Percentiles rank a stretch among this genome's conserved stretches.
phyloP scores from a whole-genome alignment of 163 green algal genomes.

The Chlamydomonas reinhardtii region DNA sequence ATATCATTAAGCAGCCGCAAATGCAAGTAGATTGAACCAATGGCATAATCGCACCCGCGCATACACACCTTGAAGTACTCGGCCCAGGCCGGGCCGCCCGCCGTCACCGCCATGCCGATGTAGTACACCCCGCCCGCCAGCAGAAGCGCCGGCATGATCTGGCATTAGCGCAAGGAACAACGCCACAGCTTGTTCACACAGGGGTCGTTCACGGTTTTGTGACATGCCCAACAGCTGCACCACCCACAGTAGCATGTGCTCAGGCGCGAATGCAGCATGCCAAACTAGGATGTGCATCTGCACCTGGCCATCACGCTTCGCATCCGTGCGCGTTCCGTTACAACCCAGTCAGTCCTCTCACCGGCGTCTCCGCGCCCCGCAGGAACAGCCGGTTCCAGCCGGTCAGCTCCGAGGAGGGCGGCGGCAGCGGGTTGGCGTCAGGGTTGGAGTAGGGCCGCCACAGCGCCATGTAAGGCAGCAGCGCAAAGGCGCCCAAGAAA shows the following conservation, averaged over 20 bases:
- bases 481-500: slow-evolving; percentile 82
- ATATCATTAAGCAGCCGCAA: too few species aligned
- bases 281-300: too few species aligned
- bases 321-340: too few species aligned
- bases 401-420: slow-evolving; percentile 67
- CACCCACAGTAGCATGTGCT: too few species aligned
- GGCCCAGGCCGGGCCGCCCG: slow-evolving; percentile 60
- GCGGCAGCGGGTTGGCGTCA: slow-evolving; percentile 55
- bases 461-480: slow-evolving; percentile 94
- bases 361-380: slow-evolving; percentile 74
- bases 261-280: too few species aligned
- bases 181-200: too few species aligned
- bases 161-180: too few species aligned
- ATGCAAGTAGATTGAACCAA: too few species aligned
- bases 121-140: slow-evolving; percentile 61
- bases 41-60: too few species aligned
- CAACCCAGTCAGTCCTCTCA: background rate
- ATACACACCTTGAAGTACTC: slow-evolving; percentile 61
- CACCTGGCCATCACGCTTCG: too few species aligned
- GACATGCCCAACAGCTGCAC: too few species aligned
- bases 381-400: slow-evolving; percentile 70
- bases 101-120: slow-evolving; percentile 18
- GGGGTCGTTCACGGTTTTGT: too few species aligned
- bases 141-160: slow-evolving; percentile 57
- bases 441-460: slow-evolving; percentile 69